These are phyloP conservation scores for Epichloe gansuensis DNA, from an alignment of 2,329 filamentous ascomycete genomes.

Conservation along the genomic window DNA sequence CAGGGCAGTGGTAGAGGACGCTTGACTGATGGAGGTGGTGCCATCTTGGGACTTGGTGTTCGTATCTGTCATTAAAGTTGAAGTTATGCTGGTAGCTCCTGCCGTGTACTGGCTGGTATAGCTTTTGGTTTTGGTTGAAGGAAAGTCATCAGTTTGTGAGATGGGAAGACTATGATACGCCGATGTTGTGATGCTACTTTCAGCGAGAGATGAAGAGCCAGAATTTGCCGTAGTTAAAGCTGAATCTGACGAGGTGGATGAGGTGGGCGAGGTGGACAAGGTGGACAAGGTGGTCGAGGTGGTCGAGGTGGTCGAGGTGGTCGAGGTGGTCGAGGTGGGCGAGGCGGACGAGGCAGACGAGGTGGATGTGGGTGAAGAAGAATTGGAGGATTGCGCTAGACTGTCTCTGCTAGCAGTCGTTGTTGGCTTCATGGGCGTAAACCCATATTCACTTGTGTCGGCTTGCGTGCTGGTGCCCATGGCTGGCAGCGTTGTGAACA, in stretches of 20 bases:
- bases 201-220: not conserved
- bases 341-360: not conserved
- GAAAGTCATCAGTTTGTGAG: not conserved
- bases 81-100: not conserved
- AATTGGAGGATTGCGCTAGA: not conserved
- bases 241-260: rapidly evolving
- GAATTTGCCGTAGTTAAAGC: not conserved
- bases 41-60: not conserved
- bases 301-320: too few species aligned
- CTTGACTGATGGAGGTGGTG: not conserved
- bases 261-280: not conserved
- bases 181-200: not conserved
- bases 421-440: constrained; percentile 9
- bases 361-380: not conserved
- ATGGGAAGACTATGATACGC: not conserved
- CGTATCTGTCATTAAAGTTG: not conserved
- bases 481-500: constrained; percentile 11
- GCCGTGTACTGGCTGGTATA: not conserved
- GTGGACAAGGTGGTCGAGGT: not conserved
- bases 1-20: not conserved
- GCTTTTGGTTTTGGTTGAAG: not conserved
- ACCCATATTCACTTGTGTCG: constrained; percentile 11
- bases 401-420: not conserved
- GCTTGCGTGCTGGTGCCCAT: constrained; percentile 16
- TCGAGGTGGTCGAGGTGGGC: too few species aligned